A percentile compares a stretch with the other conserved stretches of the same genome.
phyloP scores from a whole-genome alignment of 2,329 filamentous ascomycete genomes.

The Xylariaceae sp. region DNA sequence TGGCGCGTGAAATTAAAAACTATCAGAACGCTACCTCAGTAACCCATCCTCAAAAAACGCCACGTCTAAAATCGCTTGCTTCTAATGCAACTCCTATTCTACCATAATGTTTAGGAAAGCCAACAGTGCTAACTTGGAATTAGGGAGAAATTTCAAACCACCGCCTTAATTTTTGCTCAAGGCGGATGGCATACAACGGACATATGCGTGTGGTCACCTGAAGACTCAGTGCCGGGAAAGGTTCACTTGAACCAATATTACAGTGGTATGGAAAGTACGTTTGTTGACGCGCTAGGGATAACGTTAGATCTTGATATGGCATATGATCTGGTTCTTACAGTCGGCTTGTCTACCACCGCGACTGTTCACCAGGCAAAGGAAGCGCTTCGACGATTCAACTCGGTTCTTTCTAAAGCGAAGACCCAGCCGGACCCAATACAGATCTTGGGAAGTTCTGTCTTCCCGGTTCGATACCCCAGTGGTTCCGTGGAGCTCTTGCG shows the following conservation, averaged over 20 bases:
- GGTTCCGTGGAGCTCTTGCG: conserved; percentile 22
- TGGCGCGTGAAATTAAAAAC: too few relatives aligned
- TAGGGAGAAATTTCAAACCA: conserved; percentile 23
- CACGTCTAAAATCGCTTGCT: too few relatives aligned
- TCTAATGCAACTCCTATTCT: too few relatives aligned
- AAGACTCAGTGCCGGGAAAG: conserved; percentile 35
- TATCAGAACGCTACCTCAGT: too few relatives aligned
- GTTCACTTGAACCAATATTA: conserved; percentile 39
- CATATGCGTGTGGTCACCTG: conserved; percentile 45
- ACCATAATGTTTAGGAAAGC: not conserved
- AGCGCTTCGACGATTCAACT: conserved; percentile 41
- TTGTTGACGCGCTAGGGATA: conserved; percentile 40
- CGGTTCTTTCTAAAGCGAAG: conserved; percentile 32
- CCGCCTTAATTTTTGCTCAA: conserved; percentile 22
- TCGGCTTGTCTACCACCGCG: conserved; percentile 12
- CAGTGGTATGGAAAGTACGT: conserved; percentile 36
- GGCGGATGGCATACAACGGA: conserved; percentile 37
- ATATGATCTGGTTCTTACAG: conserved; percentile 38
- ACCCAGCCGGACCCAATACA: not conserved
- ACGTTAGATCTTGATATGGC: conserved; percentile 39
- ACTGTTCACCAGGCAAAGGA: conserved; percentile 36
- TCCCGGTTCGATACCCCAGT: conserved; percentile 35
- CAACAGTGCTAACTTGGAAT: not conserved
- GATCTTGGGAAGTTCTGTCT: conserved; percentile 18
- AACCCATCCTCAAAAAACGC: too few relatives aligned